Evolutionary conservation across 768 basidiomycete species (phyloP).

Genomic region (Crassisporium funariophilum): DNA sequence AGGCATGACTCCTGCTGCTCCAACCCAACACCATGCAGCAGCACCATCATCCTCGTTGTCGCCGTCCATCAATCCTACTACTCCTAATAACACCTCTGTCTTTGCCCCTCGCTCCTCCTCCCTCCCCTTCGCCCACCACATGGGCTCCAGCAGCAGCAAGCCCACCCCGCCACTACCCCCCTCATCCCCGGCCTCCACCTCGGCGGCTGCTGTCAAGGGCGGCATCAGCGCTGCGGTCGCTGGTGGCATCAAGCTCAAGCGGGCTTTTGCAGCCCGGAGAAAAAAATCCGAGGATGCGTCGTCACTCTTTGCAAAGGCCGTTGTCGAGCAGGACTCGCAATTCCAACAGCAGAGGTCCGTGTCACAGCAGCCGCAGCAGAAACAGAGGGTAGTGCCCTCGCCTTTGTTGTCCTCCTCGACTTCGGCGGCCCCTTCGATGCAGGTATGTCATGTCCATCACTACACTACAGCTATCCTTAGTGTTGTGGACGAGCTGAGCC

Average conservation of each 20-base stretch:
- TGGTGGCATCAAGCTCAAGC: conserved; percentile 55
- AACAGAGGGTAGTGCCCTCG: neutral
- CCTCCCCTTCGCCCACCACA: conserved; percentile 22
- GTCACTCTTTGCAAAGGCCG: conserved; percentile 22
- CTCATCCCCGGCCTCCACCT: conserved; percentile 24
- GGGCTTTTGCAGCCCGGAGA: conserved; percentile 56
- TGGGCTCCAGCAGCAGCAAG: conserved; percentile 31
- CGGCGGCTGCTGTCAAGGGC: conserved; percentile 28
- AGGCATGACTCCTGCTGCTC: too few relatives aligned
- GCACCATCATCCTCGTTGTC: neutral
- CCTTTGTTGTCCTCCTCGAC: too few relatives aligned
- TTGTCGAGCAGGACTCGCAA: neutral
- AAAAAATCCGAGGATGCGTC: conserved; percentile 58
- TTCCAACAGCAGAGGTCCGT: neutral
- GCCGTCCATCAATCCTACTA: neutral
- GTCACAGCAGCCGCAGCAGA: neutral
- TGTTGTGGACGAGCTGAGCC: too few relatives aligned
- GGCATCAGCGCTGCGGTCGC: conserved; percentile 40
- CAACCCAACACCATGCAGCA: too few relatives aligned
- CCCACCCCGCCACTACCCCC: conserved; percentile 18
- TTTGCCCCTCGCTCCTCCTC: conserved; percentile 25
- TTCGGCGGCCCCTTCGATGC: too few relatives aligned
- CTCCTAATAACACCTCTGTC: conserved; percentile 1
- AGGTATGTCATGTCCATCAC: too few relatives aligned
- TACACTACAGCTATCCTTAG: too few relatives aligned